Evolutionary conservation across 2,329 filamentous ascomycete genomes (phyloP), one percentile per base, ranked within the genome.

Genomic region (Fusarium foetens): DNA sequence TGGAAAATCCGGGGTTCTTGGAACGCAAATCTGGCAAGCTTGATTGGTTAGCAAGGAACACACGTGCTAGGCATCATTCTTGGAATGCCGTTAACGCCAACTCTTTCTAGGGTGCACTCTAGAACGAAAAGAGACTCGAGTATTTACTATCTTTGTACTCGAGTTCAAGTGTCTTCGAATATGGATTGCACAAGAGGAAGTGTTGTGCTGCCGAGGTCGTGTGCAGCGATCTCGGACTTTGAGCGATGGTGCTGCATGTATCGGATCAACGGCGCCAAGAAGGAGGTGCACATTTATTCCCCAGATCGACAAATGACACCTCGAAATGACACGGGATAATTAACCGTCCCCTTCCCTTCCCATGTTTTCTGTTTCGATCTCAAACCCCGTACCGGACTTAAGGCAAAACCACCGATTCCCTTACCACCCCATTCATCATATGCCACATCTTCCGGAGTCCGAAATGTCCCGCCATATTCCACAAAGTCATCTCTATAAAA

Each of bases 1-100:
- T 58, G 21, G 58, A 63, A 69, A 62, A 66, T 67, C 67, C 49
- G 68, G 68, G 66, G 70, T 72, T 57, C 33, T 46, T 66, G 68
- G 61, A 57, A 62, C 70, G 46, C 46, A 27, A 69, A 54, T 62
- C 39, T 49, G 8, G 16, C n/a, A 36, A 6, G 36, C 19, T 6
- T 68, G 57, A 73, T 72, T 72, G 70, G 70, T 42, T 41, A 7
- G 14, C 39, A 8, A 14, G 19, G 0, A 14, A 3, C 39, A 53
- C 53, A 72, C 51, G 69, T 72, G 66, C 53, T 48, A 31, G 43
- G 27, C 36, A 35, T n/a, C 31, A 23, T 23, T 29, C n/a, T 36
- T 60, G 65, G 68, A 69, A 70, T 71, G 69, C 64, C 54, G 64
- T 72, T 69, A 25, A 66, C 38, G 27, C 43, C 45, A 58, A 51